Percentiles rank a stretch among this genome's conserved stretches.
Evolutionary conservation across 2,329 filamentous ascomycete species (phyloP).

Genomic region (Paraphoma sp.): DNA sequence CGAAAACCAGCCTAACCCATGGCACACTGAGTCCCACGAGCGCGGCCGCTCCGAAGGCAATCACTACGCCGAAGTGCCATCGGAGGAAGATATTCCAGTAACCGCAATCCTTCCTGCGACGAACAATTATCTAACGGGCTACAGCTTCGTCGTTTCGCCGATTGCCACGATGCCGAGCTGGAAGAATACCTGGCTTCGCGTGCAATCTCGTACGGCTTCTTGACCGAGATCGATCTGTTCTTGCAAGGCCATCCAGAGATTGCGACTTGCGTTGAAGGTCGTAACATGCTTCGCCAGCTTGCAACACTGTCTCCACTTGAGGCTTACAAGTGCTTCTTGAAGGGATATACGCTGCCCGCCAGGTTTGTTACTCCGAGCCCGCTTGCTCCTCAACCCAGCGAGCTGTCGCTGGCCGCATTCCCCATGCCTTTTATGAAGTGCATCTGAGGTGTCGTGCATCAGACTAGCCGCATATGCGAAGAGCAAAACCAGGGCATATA

Average conservation of each 20-base stretch:
- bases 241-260: conserved; percentile 28
- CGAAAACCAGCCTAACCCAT: conserved; percentile 15
- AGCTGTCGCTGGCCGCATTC: background rate
- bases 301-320: conserved; percentile 22
- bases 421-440: background rate
- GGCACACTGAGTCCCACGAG: conserved; percentile 1
- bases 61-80: background rate
- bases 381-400: background rate
- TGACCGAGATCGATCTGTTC: conserved; percentile 34
- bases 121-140: background rate
- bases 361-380: conserved; percentile 16
- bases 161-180: conserved; percentile 20
- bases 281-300: conserved; percentile 13
- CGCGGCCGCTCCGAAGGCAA: background rate
- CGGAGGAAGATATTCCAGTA: conserved; percentile 1
- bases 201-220: conserved; percentile 25
- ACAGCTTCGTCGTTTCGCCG: conserved; percentile 19
- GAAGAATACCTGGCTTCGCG: conserved; percentile 21
- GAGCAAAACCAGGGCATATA: background rate
- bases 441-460: background rate
- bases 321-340: conserved; percentile 33
- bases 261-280: conserved; percentile 12
- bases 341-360: conserved; percentile 35
- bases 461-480: background rate
- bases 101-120: background rate